phyloP scores from a whole-genome alignment of 1,139 yeast genomes.

The Taphrina deformans region DNA sequence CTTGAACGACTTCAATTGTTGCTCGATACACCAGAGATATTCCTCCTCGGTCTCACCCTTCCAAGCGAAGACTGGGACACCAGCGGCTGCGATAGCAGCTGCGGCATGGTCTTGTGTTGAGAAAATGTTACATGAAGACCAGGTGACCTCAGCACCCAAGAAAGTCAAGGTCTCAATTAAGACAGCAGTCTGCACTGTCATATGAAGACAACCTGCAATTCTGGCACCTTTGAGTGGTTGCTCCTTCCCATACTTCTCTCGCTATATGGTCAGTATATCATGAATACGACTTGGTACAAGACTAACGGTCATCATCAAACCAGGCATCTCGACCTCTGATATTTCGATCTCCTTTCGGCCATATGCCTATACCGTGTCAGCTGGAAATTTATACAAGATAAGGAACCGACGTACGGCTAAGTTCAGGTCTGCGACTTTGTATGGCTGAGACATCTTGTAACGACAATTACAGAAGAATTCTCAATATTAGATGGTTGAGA shows the following conservation, averaged over 20 bases:
- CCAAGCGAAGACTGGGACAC: conserved; percentile 99
- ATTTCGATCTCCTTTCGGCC: conserved; percentile 99
- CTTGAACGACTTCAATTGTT: conserved; percentile 97
- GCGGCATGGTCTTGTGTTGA: conserved; percentile 77
- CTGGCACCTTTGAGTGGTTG: conserved; percentile 99
- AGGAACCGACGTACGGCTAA: conserved; percentile 55
- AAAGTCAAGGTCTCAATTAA: conserved; percentile 96
- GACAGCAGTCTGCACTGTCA: conserved; percentile 99
- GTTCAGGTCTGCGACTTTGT: conserved; percentile 97
- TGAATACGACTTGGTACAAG: background rate
- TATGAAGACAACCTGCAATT: conserved; percentile 92
- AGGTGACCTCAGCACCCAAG: conserved; percentile 99
- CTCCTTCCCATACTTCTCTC: conserved; percentile 84
- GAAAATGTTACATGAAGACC: conserved; percentile 99
- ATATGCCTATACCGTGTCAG: conserved; percentile 57
- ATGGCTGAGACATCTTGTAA: conserved; percentile 42
- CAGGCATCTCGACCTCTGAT: conserved; percentile 99
- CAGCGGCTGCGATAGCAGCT: conserved; percentile 99
- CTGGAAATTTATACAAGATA: too few relatives aligned
- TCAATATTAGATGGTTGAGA: background rate
- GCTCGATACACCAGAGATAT: conserved; percentile 99
- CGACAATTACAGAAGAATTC: background rate
- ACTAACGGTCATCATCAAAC: conserved; percentile 81
- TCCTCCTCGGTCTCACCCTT: conserved; percentile 99
- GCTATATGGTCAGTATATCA: conserved; percentile 41